A percentile compares a stretch with the other conserved stretches of the same genome.
These are phyloP conservation scores for Gillenia trifoliata DNA, from an alignment of 306 rosid species.

Conservation along the genomic window DNA sequence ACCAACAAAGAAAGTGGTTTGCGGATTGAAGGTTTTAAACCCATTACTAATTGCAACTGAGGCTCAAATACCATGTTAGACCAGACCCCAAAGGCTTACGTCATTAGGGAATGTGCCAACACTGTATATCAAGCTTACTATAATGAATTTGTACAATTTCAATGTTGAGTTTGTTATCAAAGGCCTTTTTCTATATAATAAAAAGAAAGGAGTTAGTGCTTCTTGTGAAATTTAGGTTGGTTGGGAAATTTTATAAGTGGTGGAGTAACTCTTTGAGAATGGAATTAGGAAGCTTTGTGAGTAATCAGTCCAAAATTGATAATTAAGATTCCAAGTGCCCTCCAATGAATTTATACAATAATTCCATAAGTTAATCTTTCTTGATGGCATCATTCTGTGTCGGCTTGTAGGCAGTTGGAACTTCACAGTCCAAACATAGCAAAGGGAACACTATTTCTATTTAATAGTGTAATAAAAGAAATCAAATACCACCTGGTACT, in stretches of 20 bases:
- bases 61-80: not conserved
- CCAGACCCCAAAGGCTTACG: not conserved
- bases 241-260: not conserved
- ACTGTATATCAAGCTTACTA: not conserved
- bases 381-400: not conserved
- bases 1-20: not conserved
- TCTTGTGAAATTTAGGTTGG: not conserved
- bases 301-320: no score
- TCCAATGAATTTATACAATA: not conserved
- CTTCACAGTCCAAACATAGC: not conserved
- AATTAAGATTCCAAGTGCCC: not conserved
- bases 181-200: not conserved
- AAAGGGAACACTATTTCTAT: not conserved
- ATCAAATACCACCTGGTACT: conserved; percentile 48
- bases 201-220: not conserved
- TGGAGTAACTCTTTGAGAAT: not conserved
- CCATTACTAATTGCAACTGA: not conserved
- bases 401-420: not conserved
- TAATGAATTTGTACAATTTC: not conserved
- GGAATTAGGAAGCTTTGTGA: not conserved
- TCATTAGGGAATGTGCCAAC: not conserved
- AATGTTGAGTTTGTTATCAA: not conserved
- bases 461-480: not conserved
- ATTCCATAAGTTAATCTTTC: not conserved
- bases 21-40: not conserved